phyloP scores from a whole-genome alignment of 805 yeast species.

The Metahyphopichia silvanorum region DNA sequence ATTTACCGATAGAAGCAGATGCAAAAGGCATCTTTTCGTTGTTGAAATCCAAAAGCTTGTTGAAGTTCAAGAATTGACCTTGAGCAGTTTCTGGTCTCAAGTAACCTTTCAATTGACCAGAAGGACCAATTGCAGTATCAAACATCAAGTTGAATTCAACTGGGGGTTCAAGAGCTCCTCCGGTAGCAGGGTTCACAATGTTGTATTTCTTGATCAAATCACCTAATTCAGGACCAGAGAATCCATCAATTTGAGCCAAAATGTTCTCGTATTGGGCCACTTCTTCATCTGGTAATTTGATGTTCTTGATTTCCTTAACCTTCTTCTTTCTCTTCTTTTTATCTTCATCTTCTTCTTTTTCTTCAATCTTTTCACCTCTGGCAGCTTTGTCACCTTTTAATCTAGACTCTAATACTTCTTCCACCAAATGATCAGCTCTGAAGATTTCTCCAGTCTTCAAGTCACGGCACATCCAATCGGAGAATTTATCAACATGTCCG shows the following conservation, averaged over 20 bases:
- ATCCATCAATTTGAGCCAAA: conserved; percentile 94
- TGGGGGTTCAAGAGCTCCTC: conserved; percentile 83
- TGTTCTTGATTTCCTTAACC: conserved; percentile 90
- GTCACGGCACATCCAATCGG: conserved; percentile 99
- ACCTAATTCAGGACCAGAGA: conserved; percentile 88
- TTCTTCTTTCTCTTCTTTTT: conserved; percentile 77
- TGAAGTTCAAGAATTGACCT: conserved; percentile 96
- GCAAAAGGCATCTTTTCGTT: conserved; percentile 98
- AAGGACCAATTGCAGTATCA: conserved; percentile 98
- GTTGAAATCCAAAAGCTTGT: conserved; percentile 89
- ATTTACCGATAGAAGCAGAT: conserved; percentile 98
- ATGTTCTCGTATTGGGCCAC: conserved; percentile 80
- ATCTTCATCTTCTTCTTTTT: conserved; percentile 60
- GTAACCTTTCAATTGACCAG: conserved; percentile 93
- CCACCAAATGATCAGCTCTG: conserved; percentile 97
- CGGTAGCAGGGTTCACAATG: conserved; percentile 90
- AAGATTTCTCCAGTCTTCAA: conserved; percentile 95
- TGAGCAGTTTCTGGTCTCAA: conserved; percentile 99
- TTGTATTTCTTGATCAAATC: conserved; percentile 77
- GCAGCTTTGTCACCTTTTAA: conserved; percentile 97
- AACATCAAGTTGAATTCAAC: conserved; percentile 97
- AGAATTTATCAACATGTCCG: conserved; percentile 98
- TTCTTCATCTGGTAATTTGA: conserved; percentile 77
- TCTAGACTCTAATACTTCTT: conserved; percentile 94
- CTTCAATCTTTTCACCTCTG: conserved; percentile 65